A percentile compares a stretch with the other conserved stretches of the same genome.
Evolutionary conservation across 371 early-diverging fungal species (phyloP).

Genomic region (Amoeboaphelidium protococcarum): DNA sequence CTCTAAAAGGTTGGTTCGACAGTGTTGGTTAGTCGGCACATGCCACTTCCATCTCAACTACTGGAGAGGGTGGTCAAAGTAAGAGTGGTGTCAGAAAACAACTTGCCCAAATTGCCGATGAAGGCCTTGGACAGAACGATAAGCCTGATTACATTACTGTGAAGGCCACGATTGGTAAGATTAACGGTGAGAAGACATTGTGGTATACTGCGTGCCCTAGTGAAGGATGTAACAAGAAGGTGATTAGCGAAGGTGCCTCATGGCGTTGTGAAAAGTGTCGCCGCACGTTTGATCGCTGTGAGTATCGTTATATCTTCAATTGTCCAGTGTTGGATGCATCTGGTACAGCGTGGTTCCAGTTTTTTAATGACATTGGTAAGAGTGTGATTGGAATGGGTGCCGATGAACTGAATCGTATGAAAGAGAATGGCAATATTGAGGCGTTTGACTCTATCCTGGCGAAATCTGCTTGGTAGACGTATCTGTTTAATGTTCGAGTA

Average conservation of each 20-base stretch:
- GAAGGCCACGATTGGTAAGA: conserved; percentile 30
- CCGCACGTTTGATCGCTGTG: conserved; percentile 26
- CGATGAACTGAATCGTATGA: conserved; percentile 26
- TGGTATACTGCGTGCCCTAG: conserved; percentile 69
- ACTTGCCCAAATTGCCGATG: conserved; percentile 34
- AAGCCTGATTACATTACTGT: conserved; percentile 39
- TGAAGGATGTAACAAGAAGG: conserved; percentile 64
- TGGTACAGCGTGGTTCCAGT: conserved; percentile 39
- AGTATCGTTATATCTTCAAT: conserved; percentile 26
- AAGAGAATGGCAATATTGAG: conserved; percentile 15
- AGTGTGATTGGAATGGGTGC: conserved; percentile 40
- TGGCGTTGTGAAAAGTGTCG: conserved; percentile 90
- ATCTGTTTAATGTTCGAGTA: conserved; percentile 39
- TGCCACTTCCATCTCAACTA: too few species aligned
- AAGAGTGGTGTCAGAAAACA: too few species aligned
- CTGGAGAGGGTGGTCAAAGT: too few species aligned
- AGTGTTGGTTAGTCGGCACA: conserved; percentile 6
- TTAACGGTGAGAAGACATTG: conserved; percentile 26
- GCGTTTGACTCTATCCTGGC: conserved; percentile 17
- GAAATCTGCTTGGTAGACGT: conserved; percentile 31
- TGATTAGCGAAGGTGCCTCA: conserved; percentile 20
- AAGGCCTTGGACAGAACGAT: conserved; percentile 32
- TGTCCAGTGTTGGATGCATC: conserved; percentile 46
- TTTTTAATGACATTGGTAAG: conserved; percentile 57
- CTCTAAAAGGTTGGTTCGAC: conserved; percentile 66